Evolutionary conservation across 345 rosid species (phyloP).

Genomic region (Schrenkiella parvula): DNA sequence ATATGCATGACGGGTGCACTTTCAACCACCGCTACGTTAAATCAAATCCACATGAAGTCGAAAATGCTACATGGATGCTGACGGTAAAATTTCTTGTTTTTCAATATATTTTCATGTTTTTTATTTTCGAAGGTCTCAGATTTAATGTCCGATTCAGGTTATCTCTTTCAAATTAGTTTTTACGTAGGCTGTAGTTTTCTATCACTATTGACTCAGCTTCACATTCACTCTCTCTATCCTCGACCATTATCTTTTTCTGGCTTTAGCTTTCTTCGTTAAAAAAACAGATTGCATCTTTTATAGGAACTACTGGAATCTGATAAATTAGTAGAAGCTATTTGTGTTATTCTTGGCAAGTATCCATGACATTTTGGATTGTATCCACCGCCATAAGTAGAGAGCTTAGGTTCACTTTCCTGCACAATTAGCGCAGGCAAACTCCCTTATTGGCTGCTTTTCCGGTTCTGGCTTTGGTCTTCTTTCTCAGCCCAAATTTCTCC

Average conservation of each 20-base stretch:
- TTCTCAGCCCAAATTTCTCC: neutral
- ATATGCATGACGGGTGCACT: conserved; percentile 89
- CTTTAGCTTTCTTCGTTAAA: neutral
- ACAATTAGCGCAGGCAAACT: neutral
- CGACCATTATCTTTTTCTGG: neutral
- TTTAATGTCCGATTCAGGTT: neutral
- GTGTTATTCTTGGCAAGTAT: neutral
- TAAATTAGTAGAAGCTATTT: neutral
- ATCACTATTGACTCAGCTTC: neutral
- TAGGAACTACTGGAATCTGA: neutral
- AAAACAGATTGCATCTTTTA: neutral
- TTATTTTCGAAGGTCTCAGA: neutral
- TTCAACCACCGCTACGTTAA: conserved; percentile 92
- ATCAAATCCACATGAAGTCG: conserved; percentile 80
- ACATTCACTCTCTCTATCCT: neutral
- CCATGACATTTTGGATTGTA: neutral
- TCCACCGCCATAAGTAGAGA: neutral
- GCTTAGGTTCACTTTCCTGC: neutral
- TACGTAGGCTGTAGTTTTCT: neutral
- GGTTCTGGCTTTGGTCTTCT: neutral
- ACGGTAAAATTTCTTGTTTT: conserved; percentile 51
- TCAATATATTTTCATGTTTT: neutral
- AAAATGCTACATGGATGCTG: conserved; percentile 97
- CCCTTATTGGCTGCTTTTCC: neutral
- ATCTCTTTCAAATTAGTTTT: neutral